A percentile compares a stretch with the other conserved stretches of the same genome.
Conservation (phyloP, 108 stramenopile genomes). For the Asterionellopsis glacialis region DNA sequence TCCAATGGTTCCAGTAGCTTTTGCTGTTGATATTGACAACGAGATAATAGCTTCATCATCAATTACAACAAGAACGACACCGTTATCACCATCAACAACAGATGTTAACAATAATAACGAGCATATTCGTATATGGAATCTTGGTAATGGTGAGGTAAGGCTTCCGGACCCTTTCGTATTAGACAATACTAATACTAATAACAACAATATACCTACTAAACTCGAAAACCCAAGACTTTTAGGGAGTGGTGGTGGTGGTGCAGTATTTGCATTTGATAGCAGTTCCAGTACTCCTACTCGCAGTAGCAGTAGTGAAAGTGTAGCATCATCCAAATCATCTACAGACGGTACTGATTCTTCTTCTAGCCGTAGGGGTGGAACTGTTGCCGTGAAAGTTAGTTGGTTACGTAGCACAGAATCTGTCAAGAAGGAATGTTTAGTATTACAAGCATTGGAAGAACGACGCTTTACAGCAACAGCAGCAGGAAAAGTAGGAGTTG, state of each 20-base stretch:
- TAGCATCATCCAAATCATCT: too few species aligned
- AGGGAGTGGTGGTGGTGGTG: conserved; percentile 18
- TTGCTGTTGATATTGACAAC: too few species aligned
- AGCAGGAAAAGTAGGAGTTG: conserved; percentile 31
- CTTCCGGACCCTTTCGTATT: not conserved
- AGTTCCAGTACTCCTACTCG: too few species aligned
- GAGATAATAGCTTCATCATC: too few species aligned
- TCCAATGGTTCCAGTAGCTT: too few species aligned
- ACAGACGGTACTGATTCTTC: too few species aligned
- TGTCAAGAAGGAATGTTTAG: conserved; percentile 60
- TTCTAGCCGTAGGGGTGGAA: too few species aligned
- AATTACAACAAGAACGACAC: too few species aligned
- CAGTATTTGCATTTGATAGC: conserved; percentile 23
- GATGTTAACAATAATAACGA: too few species aligned
- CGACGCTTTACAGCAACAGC: too few species aligned
- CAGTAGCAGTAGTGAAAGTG: too few species aligned
- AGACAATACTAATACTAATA: not conserved
- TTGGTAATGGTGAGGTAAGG: not conserved
- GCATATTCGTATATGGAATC: not conserved
- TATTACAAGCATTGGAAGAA: conserved; percentile 32
- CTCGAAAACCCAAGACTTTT: conserved; percentile 7
- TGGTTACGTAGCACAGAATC: conserved; percentile 50
- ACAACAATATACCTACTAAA: conserved; percentile 8
- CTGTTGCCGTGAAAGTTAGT: conserved; percentile 58
- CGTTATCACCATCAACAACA: too few species aligned